Percentiles rank a stretch among this genome's conserved stretches.
Evolutionary conservation across 305 asterid species (phyloP).

Genomic region (Fraxinus ornus): DNA sequence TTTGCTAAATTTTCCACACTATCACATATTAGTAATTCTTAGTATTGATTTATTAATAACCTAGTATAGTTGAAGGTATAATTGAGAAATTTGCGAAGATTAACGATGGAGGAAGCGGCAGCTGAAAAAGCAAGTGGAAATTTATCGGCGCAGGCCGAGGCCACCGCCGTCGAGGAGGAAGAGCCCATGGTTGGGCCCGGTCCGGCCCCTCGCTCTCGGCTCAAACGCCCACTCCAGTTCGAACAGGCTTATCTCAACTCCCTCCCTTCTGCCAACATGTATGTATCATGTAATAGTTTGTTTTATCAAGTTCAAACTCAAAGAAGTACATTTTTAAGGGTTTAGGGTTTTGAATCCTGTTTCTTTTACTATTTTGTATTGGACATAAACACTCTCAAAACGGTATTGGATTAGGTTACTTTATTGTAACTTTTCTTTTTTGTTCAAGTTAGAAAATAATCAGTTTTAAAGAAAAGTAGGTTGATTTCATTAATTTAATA

Average conservation of each 20-base stretch:
- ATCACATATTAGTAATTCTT: neutral
- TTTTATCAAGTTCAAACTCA: constrained; percentile 10
- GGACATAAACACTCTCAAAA: neutral
- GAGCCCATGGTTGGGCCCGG: constrained; percentile 71
- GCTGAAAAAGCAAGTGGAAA: constrained; percentile 44
- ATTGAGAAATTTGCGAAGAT: neutral
- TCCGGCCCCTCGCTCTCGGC: constrained; percentile 66
- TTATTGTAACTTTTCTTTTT: neutral
- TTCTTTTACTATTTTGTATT: neutral
- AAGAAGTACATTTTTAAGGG: constrained; percentile 8
- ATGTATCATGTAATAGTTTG: constrained; percentile 16
- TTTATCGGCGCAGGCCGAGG: neutral
- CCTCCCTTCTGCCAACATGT: constrained; percentile 97
- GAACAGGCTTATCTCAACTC: constrained; percentile 87
- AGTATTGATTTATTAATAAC: neutral
- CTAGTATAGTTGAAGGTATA: neutral
- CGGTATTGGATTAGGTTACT: neutral
- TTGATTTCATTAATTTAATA: constrained; percentile 14
- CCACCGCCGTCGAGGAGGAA: constrained; percentile 32
- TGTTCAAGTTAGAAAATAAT: neutral
- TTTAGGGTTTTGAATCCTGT: constrained; percentile 26
- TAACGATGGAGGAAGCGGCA: constrained; percentile 35
- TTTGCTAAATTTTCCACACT: neutral
- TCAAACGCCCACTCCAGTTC: constrained; percentile 87
- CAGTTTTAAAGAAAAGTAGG: neutral